Percentiles rank a stretch among this genome's conserved stretches.
Conservation (phyloP, 345 rosid genomes). For the Brassica rapa region DNA sequence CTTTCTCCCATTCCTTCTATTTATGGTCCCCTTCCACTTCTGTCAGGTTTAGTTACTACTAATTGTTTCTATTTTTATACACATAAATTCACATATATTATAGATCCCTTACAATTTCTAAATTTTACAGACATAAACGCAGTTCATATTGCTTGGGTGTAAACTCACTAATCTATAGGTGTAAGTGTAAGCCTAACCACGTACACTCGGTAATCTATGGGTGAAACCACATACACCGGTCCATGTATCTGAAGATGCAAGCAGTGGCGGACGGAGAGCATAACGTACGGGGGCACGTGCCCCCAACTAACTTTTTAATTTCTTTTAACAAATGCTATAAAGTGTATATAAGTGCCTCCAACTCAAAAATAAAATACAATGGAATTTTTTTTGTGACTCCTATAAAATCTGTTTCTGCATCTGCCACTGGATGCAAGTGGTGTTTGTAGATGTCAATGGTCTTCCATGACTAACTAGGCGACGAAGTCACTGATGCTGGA, state of each 20-base stretch:
- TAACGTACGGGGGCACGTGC: too few relatives aligned
- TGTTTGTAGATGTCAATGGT: too few relatives aligned
- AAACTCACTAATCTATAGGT: not conserved
- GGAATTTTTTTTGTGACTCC: too few relatives aligned
- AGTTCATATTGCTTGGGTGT: not conserved
- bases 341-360: too few relatives aligned
- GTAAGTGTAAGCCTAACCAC: not conserved
- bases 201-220: not conserved
- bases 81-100: not conserved
- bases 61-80: not conserved
- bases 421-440: too few relatives aligned
- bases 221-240: not conserved
- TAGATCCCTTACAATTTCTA: not conserved
- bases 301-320: too few relatives aligned
- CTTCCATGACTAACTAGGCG: too few relatives aligned
- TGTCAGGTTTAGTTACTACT: not conserved
- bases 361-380: too few relatives aligned
- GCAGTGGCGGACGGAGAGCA: too few relatives aligned
- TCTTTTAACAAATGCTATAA: too few relatives aligned
- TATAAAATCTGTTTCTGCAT: too few relatives aligned
- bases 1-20: constrained; percentile 21
- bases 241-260: not conserved
- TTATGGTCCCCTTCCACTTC: constrained; percentile 23
- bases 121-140: not conserved
- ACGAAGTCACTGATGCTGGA: too few relatives aligned